These are phyloP conservation scores for Alternaria gaisen DNA, from an alignment of 2,329 filamentous ascomycete species.

Conservation along the genomic window DNA sequence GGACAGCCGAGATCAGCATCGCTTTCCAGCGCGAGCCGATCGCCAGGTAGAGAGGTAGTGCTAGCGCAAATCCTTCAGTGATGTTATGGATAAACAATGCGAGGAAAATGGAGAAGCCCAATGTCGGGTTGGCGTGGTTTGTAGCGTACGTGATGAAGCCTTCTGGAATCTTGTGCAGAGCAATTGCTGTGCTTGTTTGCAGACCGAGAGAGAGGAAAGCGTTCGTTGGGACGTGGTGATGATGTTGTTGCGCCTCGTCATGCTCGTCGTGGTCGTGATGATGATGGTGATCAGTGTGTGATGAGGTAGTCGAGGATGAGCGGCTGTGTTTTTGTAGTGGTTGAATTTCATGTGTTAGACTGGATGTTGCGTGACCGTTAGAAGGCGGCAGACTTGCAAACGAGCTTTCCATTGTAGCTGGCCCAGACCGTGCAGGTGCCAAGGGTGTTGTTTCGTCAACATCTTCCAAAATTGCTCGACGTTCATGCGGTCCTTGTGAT, in stretches of 20 bases:
- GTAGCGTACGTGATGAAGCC: constrained; percentile 92
- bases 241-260: constrained; percentile 65
- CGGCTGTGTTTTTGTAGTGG: constrained; percentile 24
- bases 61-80: constrained; percentile 94
- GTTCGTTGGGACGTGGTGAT: constrained; percentile 95
- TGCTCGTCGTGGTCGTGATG: constrained; percentile 12
- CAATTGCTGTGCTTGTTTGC: constrained; percentile 93
- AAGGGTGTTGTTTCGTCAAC: constrained; percentile 38
- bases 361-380: constrained; percentile 15
- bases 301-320: constrained; percentile 24
- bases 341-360: constrained; percentile 7
- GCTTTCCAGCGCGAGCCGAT: constrained; percentile 81
- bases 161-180: constrained; percentile 93
- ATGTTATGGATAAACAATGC: constrained; percentile 98
- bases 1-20: constrained; percentile 81
- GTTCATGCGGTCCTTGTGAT: constrained; percentile 36
- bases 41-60: constrained; percentile 90
- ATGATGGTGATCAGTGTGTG: constrained; percentile 14
- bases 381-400: constrained; percentile 24
- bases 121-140: constrained; percentile 89
- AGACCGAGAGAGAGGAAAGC: constrained; percentile 94
- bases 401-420: constrained; percentile 35
- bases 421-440: constrained; percentile 34
- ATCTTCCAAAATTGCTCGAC: constrained; percentile 41
- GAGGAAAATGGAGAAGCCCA: constrained; percentile 92